A percentile compares a stretch with the other conserved stretches of the same genome.
phyloP scores from a whole-genome alignment of 441 rosid species.

The Eugenia klotzschiana region DNA sequence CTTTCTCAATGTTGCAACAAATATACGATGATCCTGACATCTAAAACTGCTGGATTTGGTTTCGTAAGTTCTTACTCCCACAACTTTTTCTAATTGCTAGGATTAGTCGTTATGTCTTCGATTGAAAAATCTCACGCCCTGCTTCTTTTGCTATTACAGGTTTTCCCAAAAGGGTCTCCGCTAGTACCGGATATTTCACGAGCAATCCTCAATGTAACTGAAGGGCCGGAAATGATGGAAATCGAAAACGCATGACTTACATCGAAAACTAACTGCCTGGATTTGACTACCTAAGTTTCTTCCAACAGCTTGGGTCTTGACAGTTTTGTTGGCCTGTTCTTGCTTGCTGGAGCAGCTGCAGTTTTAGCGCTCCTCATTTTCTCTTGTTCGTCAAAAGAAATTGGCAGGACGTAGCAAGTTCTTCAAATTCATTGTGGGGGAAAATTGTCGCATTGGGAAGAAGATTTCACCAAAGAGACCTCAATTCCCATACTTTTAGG shows the following conservation, averaged over 20 bases:
- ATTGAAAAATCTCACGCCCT: not conserved
- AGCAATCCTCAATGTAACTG: not conserved
- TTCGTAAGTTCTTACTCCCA: not conserved
- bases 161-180: not conserved
- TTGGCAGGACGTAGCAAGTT: not conserved
- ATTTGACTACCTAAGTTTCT: not conserved
- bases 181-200: not conserved
- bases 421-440: constrained; percentile 3
- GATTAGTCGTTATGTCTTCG: not conserved
- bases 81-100: not conserved
- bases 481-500: constrained; percentile 12
- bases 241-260: not conserved
- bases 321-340: not conserved
- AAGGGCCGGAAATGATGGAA: not conserved
- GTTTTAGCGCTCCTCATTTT: too few relatives aligned
- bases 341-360: too few relatives aligned
- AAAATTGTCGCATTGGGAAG: constrained; percentile 6
- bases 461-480: constrained; percentile 18
- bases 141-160: not conserved
- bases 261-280: not conserved
- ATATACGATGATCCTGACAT: not conserved
- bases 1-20: not conserved
- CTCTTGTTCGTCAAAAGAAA: too few relatives aligned
- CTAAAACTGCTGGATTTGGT: not conserved
- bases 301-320: not conserved